Evolutionary conservation across 2,329 filamentous ascomycete species (phyloP).

Genomic region (Fusarium longipes): DNA sequence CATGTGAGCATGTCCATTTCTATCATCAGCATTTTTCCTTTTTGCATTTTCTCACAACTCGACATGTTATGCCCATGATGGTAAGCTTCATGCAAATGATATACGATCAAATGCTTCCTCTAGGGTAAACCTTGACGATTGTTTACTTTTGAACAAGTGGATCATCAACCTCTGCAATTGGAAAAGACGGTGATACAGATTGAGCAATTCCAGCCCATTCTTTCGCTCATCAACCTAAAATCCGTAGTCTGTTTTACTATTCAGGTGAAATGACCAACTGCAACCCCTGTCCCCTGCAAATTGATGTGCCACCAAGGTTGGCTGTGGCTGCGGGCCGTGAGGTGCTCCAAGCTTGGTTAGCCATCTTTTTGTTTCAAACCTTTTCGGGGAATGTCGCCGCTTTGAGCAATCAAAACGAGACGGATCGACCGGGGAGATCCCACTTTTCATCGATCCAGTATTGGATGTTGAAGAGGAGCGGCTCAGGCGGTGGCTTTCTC

Average conservation of each 20-base stretch:
- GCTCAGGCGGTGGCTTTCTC: constrained; percentile 16
- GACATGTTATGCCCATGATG: neutral
- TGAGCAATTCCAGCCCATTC: neutral
- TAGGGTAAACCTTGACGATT: neutral
- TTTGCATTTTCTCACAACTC: neutral
- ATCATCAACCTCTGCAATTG: neutral
- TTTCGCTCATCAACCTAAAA: neutral
- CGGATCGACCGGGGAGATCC: constrained; percentile 18
- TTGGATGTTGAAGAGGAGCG: constrained; percentile 5
- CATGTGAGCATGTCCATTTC: fast-evolving
- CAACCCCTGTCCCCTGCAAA: neutral
- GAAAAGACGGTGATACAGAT: neutral
- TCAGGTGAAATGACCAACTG: constrained; percentile 14
- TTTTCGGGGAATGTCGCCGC: constrained; percentile 8
- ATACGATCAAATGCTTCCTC: neutral
- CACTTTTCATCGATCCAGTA: constrained; percentile 21
- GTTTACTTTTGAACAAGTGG: neutral
- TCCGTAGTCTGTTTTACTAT: constrained; percentile 16
- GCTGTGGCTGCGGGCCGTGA: constrained; percentile 20
- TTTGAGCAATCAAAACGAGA: constrained; percentile 21
- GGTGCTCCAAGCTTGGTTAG: neutral
- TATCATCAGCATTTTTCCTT: neutral
- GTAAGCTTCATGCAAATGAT: neutral
- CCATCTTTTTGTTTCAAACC: constrained; percentile 13
- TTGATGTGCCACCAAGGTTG: constrained; percentile 8